Conservation (phyloP, 2,329 filamentous ascomycete species). For the Huntiella savannae region DNA sequence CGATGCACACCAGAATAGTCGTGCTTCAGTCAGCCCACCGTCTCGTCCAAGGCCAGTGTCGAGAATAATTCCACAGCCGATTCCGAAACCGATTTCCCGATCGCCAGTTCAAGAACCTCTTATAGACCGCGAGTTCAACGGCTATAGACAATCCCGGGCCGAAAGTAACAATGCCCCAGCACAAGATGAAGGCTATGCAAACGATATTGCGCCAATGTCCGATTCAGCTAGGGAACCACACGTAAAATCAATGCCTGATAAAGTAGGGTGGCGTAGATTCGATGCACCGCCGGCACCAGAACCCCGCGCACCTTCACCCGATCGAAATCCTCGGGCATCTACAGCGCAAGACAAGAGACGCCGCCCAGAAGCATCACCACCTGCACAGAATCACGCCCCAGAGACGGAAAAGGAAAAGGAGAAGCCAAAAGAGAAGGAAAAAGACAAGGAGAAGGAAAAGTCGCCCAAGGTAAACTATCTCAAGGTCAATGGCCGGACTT, state of each 20-base stretch:
- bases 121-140: background rate
- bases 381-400: constrained; percentile 92
- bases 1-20: constrained; percentile 21
- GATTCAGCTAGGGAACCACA: constrained; percentile 16
- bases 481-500: constrained; percentile 76
- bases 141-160: background rate
- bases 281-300: constrained; percentile 4
- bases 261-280: constrained; percentile 1
- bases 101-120: background rate
- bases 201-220: constrained; percentile 54
- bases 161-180: background rate
- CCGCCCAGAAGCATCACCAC: constrained; percentile 59
- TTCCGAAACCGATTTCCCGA: background rate
- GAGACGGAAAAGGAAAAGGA: constrained; percentile 31
- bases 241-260: constrained; percentile 4
- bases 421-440: too few relatives aligned
- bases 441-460: too few relatives aligned
- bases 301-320: constrained; percentile 26
- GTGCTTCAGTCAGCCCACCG: constrained; percentile 37
- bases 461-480: constrained; percentile 38
- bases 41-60: constrained; percentile 25
- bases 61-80: background rate
- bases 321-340: constrained; percentile 34
- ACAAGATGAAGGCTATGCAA: constrained; percentile 62
- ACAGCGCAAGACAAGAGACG: constrained; percentile 53